Conservation (phyloP, 495 filamentous ascomycete genomes). For the Penicillium desertorum region DNA sequence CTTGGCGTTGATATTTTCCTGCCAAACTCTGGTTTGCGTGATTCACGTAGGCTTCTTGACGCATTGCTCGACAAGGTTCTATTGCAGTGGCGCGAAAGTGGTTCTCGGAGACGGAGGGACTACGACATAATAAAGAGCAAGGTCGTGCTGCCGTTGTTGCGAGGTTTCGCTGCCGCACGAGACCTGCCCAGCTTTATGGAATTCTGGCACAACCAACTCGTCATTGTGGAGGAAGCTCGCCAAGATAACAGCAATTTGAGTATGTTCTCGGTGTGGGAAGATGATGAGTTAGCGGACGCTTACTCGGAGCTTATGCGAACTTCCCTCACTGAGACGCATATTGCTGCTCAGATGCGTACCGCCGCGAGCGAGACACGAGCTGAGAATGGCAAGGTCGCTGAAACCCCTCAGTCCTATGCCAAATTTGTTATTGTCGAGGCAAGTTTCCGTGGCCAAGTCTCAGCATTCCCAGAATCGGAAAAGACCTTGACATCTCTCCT, state of each 20-base stretch:
- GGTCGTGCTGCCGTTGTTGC: constrained; percentile 57
- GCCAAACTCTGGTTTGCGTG: constrained; percentile 48
- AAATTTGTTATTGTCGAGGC: constrained; percentile 43
- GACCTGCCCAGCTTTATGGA: constrained; percentile 66
- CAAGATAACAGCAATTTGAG: constrained; percentile 28
- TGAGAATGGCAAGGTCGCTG: constrained; percentile 34
- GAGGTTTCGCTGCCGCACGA: constrained; percentile 62
- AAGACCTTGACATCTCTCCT: constrained; percentile 28
- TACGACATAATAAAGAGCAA: constrained; percentile 39
- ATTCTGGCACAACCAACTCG: constrained; percentile 63
- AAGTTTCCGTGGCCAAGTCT: constrained; percentile 31
- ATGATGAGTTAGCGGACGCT: constrained; percentile 53
- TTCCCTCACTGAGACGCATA: constrained; percentile 32
- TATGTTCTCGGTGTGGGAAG: constrained; percentile 57
- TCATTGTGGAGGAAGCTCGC: constrained; percentile 42
- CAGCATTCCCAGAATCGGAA: constrained; percentile 27
- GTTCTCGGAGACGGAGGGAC: constrained; percentile 12
- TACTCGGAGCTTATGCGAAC: constrained; percentile 41
- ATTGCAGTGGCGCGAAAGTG: constrained; percentile 35
- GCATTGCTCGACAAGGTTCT: constrained; percentile 44
- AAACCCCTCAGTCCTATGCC: constrained; percentile 35
- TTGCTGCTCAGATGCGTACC: constrained; percentile 37
- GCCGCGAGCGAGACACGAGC: constrained; percentile 31
- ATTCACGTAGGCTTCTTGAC: constrained; percentile 42
- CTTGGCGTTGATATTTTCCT: constrained; percentile 71